A percentile compares a stretch with the other conserved stretches of the same genome.
Conservation (phyloP, 2,329 filamentous ascomycete genomes). For the Pyrenochaeta sp. region DNA sequence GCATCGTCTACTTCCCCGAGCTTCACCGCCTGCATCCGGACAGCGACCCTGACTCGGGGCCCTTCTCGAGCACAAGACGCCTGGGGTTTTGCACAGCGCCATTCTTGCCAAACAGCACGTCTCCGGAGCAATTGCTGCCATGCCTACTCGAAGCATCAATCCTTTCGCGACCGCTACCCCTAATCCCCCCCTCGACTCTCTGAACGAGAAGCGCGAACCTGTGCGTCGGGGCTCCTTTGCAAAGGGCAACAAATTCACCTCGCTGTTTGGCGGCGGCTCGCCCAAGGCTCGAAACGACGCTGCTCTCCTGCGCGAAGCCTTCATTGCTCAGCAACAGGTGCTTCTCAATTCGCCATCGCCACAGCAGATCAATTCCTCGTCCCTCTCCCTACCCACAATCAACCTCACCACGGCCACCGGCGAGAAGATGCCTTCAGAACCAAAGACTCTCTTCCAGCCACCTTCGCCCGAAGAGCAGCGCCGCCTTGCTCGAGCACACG, state of each 20-base stretch:
- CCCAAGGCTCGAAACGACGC: slow-evolving; percentile 74
- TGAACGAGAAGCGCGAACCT: slow-evolving; percentile 64
- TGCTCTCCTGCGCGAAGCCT: slow-evolving; percentile 72
- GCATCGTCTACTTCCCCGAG: slow-evolving; percentile 11
- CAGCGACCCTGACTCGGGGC: slow-evolving; percentile 5
- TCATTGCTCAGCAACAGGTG: slow-evolving; percentile 64
- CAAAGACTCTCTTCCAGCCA: slow-evolving; percentile 85
- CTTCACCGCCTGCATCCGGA: slow-evolving; percentile 26
- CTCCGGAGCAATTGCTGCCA: slow-evolving; percentile 50
- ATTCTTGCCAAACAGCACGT: background rate
- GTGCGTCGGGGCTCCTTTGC: slow-evolving; percentile 59
- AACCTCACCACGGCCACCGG: slow-evolving; percentile 87
- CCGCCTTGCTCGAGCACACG: slow-evolving; percentile 78
- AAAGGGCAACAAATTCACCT: slow-evolving; percentile 76
- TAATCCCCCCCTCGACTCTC: slow-evolving; percentile 58
- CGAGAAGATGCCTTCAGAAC: slow-evolving; percentile 77
- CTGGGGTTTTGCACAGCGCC: slow-evolving; percentile 4
- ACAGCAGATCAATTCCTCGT: slow-evolving; percentile 73
- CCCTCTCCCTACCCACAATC: slow-evolving; percentile 85
- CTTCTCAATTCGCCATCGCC: slow-evolving; percentile 71
- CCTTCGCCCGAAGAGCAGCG: slow-evolving; percentile 84
- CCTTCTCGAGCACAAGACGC: slow-evolving; percentile 4
- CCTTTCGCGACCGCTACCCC: slow-evolving; percentile 64
- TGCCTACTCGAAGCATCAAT: slow-evolving; percentile 70
- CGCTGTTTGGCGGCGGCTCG: slow-evolving; percentile 83